phyloP scores from a whole-genome alignment of 2,329 filamentous ascomycete genomes.

The Arthrobotrys sphaeroides region DNA sequence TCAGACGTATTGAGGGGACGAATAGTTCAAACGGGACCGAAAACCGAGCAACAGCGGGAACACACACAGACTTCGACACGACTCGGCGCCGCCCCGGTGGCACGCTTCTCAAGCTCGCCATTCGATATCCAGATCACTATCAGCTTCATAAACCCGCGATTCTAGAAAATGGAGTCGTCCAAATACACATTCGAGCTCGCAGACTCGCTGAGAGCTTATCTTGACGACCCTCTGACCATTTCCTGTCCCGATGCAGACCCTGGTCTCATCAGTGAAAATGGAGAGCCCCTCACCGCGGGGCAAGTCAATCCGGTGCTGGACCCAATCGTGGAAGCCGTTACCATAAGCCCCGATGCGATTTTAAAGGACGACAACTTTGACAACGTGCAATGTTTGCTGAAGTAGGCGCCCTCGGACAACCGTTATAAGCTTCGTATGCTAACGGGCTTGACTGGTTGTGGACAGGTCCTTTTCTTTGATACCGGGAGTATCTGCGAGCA shows the following conservation, averaged over 20 bases:
- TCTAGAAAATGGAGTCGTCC: conserved; percentile 1
- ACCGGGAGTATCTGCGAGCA: conserved; percentile 83
- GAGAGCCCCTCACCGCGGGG: conserved; percentile 81
- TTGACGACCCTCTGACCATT: conserved; percentile 87
- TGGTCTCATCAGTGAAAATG: conserved; percentile 81
- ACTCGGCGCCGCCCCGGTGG: neutral
- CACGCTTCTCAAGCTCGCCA: neutral
- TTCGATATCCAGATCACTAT: neutral
- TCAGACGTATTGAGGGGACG: neutral
- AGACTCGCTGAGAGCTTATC: conserved; percentile 93
- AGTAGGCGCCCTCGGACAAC: conserved; percentile 68
- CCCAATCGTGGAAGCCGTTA: conserved; percentile 89
- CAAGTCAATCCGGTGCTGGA: conserved; percentile 88
- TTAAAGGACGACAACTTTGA: conserved; percentile 82
- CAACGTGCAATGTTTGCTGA: conserved; percentile 92
- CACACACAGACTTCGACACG: neutral
- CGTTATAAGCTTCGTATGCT: neutral
- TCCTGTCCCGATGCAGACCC: conserved; percentile 85
- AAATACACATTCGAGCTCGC: conserved; percentile 84
- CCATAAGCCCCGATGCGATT: conserved; percentile 89
- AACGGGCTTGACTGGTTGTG: neutral
- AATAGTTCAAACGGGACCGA: neutral
- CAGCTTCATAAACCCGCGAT: neutral
- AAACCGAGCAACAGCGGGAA: neutral
- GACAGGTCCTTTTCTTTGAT: conserved; percentile 80